Evolutionary conservation across 495 filamentous ascomycete species (phyloP).

Genomic region (Parathielavia appendiculata): DNA sequence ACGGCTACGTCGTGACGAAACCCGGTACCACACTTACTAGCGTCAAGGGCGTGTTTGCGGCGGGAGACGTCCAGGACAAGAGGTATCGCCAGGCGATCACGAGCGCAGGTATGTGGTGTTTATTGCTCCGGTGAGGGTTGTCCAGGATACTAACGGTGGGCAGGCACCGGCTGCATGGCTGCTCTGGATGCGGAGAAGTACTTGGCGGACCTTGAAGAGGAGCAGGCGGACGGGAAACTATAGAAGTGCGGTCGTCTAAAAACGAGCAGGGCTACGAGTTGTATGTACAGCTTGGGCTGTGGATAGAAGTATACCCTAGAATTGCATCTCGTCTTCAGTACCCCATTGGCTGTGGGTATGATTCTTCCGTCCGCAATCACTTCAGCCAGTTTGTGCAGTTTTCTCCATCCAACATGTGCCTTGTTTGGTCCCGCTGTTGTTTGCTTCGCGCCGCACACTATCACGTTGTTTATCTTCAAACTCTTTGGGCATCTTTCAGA

Average conservation of each 20-base stretch:
- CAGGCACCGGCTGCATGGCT: conserved; percentile 89
- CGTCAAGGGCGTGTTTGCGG: conserved; percentile 89
- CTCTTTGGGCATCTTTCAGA: too few relatives aligned
- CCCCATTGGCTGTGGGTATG: background rate
- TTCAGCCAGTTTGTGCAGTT: too few relatives aligned
- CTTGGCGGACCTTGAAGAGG: conserved; percentile 67
- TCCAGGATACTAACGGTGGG: conserved; percentile 31
- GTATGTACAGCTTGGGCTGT: background rate
- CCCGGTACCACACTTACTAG: conserved; percentile 86
- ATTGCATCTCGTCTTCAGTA: background rate
- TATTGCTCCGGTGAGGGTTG: background rate
- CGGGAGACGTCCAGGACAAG: conserved; percentile 98
- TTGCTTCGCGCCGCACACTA: too few relatives aligned
- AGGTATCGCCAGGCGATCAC: conserved; percentile 96
- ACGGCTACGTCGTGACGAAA: conserved; percentile 82
- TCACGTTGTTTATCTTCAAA: too few relatives aligned
- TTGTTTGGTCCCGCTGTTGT: too few relatives aligned
- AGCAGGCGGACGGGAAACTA: conserved; percentile 33
- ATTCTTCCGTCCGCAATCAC: too few relatives aligned
- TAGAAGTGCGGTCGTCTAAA: conserved; percentile 18
- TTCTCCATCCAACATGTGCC: too few relatives aligned
- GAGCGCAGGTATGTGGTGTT: conserved; percentile 71
- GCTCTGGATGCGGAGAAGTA: conserved; percentile 93
- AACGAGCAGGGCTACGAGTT: background rate
- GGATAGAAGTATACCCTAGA: conserved; percentile 6